Base-by-base conservation (phyloP, 805 yeast genomes). In the Ogataea ganodermae region DNA sequence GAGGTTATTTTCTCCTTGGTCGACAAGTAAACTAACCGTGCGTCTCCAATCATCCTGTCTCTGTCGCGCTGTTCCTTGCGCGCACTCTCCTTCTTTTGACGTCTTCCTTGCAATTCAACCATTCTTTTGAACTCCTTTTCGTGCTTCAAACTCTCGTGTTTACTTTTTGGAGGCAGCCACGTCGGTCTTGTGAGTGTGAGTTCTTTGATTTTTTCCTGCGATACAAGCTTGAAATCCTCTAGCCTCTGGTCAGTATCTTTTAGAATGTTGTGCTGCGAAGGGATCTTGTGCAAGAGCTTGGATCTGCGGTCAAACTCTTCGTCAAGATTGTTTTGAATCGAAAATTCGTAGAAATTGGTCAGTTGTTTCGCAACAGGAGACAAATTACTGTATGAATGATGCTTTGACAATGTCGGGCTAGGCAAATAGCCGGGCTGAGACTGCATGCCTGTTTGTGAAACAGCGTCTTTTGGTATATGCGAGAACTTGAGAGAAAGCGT, bases 161-260 rank as follows among this genome's bases (percentile, higher is more conserved):
- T 58, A 32, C 72, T 69, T 60, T 84, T 84, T 5, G 89, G 89
- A 5, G 91, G 91, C 37, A 83, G 62, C 78, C 88, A 81, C 42
- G 81, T 75, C 3, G 91, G 91, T 55, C 91, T 72, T 1, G 89
- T 76, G 36, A 79, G 80, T 43, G 84, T 75, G 30, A 84, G 64
- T 9, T 68, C 63, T 20, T 72, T 73, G 30, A 81, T 60, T 55
- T 84, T 84, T 57, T 83, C 86, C 1, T 72, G 75, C 1, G 89
- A 83, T 1, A 85, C 75, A 28, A 86, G 65, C 41, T 71, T 66
- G 50, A 80, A 65, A 61, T 84, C 89, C 45, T 84, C 90, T 50
- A 83, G 61, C 3, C 75, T 75, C 17, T 63, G 59, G 13, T 60
- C 61, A 27, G 72, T 63, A n/a, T 51, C 28, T 42, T 47, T 1